A percentile compares a stretch with the other conserved stretches of the same genome.
These are phyloP conservation scores for Lycium barbarum DNA, from an alignment of 257 asterid genomes.

Conservation along the genomic window DNA sequence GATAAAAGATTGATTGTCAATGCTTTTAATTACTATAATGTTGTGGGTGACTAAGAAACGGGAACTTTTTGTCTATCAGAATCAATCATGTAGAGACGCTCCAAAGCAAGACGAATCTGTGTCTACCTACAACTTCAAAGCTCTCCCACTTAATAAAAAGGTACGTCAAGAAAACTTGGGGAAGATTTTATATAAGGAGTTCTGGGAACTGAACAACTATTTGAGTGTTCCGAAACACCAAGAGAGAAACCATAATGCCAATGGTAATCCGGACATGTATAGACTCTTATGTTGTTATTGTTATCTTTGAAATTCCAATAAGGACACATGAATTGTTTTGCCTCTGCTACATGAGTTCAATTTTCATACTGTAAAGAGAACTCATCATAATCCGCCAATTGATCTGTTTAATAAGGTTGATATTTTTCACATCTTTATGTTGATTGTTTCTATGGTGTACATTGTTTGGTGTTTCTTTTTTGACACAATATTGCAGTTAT, in stretches of 20 bases:
- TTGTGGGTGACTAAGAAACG: not conserved
- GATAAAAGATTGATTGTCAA: not conserved
- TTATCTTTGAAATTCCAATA: conserved; percentile 9
- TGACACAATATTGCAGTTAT: not conserved
- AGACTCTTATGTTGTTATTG: conserved; percentile 8
- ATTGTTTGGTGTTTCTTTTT: conserved; percentile 7
- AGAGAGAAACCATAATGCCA: conserved; percentile 79
- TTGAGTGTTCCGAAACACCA: conserved; percentile 68
- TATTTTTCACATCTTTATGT: not conserved
- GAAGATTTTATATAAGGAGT: not conserved
- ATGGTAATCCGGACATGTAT: conserved; percentile 53
- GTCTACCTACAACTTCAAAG: conserved; percentile 67
- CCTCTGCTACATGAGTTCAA: conserved; percentile 68
- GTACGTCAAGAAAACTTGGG: conserved; percentile 36
- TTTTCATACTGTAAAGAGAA: conserved; percentile 70
- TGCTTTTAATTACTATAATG: not conserved
- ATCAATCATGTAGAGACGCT: conserved; percentile 42
- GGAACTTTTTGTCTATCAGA: conserved; percentile 42
- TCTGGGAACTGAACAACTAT: conserved; percentile 17
- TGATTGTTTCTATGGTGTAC: not conserved
- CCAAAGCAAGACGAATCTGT: conserved; percentile 50
- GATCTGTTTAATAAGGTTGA: conserved; percentile 86
- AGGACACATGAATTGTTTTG: conserved; percentile 15
- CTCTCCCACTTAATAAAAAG: conserved; percentile 85
- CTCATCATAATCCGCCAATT: conserved; percentile 66